These are phyloP conservation scores for Sindora glabra DNA, from an alignment of 306 rosid genomes.

Conservation along the genomic window DNA sequence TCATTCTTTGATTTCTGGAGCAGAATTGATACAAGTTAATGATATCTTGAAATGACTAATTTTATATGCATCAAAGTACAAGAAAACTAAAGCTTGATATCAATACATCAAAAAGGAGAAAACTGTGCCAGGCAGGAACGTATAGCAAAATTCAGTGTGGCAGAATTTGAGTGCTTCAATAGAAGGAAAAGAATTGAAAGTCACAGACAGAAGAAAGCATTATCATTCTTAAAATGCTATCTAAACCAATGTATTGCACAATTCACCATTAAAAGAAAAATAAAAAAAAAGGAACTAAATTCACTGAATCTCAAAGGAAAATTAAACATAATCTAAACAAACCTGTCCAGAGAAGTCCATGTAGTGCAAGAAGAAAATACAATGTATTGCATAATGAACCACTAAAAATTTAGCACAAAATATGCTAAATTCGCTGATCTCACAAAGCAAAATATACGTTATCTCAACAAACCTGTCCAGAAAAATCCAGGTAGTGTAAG, in stretches of 20 bases:
- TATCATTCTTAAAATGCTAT: background rate
- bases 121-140: background rate
- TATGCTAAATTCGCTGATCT: background rate
- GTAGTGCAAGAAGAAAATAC: too few species aligned
- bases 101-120: background rate
- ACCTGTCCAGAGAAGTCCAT: too few species aligned
- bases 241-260: background rate
- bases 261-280: background rate
- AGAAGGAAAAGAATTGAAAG: background rate
- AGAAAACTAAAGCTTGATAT: slow-evolving; percentile 5
- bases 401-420: background rate
- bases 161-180: slow-evolving; percentile 1
- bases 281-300: too few species aligned
- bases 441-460: slow-evolving; percentile 8
- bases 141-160: background rate
- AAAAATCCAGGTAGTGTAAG: slow-evolving; percentile 97
- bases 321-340: too few species aligned
- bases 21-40: slow-evolving; percentile 12
- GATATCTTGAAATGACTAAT: slow-evolving; percentile 9
- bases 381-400: background rate
- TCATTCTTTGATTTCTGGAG: slow-evolving; percentile 97
- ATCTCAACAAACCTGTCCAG: slow-evolving; percentile 71
- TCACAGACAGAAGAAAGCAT: background rate
- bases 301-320: too few species aligned
- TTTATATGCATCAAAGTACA: background rate